Evolutionary conservation across 2,329 filamentous ascomycete species (phyloP), one percentile per base, ranked within the genome.

Genomic region (Daldinia sp.): DNA sequence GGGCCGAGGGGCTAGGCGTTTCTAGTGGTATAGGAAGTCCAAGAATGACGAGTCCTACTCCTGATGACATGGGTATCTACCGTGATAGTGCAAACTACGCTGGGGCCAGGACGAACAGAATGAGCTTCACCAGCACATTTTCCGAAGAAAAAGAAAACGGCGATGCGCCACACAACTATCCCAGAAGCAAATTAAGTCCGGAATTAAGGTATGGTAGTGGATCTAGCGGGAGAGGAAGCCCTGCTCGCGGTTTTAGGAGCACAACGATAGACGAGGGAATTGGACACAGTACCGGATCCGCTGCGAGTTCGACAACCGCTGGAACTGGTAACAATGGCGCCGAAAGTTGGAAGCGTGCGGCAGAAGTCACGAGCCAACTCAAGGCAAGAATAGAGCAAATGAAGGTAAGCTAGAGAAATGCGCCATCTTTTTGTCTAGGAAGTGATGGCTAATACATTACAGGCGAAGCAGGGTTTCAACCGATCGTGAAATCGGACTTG

Each of bases 371-470:
- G 61, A 98, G 94, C 81, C 96, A 98, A 79, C 81, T 99, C 76
- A 99, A 98, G 84, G 94, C 95, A 59, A 89, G 96, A 79, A 99
- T 99, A 80, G 96, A 98, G 84, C 92, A 96, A 85, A 99, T 99
- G 96, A 99, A 98, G 87, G 89, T 88, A 76, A 73, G 82, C 18
- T 23, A 76, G 2, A 42, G 7, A 55, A 55, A 10, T 6, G 5
- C 10, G 13, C 18, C 13, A 1, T 28, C 9, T 5, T 46, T 10
- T 28, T 35, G 50, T 41, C 35, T 10, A n/a, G 13, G 6, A 4
- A 20, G 46, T 6, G 15, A 23, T 39, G 44, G 46, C 66, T 73
- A 71, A 71, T 70, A 62, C 72, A 58, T 71, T 23, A 1, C 28
- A 86, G 84, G 84, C 84, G 28, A 82, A 84, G 73, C 85, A 87